Evolutionary conservation across 2,329 filamentous ascomycete genomes (phyloP), one percentile per base, ranked within the genome.

Genomic region (Exophiala dermatitidis): DNA sequence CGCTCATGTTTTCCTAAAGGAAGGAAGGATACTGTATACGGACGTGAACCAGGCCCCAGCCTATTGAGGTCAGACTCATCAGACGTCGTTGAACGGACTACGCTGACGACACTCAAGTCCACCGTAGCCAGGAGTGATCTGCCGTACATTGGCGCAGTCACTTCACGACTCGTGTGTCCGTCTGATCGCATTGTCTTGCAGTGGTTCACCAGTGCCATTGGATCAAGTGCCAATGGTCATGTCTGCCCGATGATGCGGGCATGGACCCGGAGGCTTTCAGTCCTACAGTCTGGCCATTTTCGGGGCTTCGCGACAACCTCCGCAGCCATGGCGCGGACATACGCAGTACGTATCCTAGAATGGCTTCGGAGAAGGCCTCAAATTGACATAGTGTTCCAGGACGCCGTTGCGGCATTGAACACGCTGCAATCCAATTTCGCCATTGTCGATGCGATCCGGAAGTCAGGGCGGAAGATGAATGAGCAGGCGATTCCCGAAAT

Each of bases 401-500:
- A 83, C 62, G 90, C 90, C 36, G 82, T 95, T 37, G 69, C 77
- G 50, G 83, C 84, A 52, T 81, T 95, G 61, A 85, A 88, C 62
- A 81, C 81, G 46, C 77, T 95, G 50, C 86, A 91, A 64, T 85
- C 86, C 51, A 95, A 95, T 68, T 85, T 83, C 63, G 79, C 84
- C 37, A 75, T 87, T 54, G 80, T 96, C 12, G 83, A 95, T 67
- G 83, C 85, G 47, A 83, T 93, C 48, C 79, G 83, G 50, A 87
- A 87, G 67, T 85, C 85, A 12, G 86, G 88, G 19, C 74, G 83
- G 58, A 79, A 77, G 30, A 82, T 87, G 72, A 94, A 95, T 65
- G 76, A 83, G 45, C 76, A 76, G 50, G 86, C 90, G 4, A 83
- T 94, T 46, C 86, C 88, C 0, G 88, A 95, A 68, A 91, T 93